Evolutionary conservation across 2,329 filamentous ascomycete species (phyloP).

Genomic region (Colletotrichum destructivum): DNA sequence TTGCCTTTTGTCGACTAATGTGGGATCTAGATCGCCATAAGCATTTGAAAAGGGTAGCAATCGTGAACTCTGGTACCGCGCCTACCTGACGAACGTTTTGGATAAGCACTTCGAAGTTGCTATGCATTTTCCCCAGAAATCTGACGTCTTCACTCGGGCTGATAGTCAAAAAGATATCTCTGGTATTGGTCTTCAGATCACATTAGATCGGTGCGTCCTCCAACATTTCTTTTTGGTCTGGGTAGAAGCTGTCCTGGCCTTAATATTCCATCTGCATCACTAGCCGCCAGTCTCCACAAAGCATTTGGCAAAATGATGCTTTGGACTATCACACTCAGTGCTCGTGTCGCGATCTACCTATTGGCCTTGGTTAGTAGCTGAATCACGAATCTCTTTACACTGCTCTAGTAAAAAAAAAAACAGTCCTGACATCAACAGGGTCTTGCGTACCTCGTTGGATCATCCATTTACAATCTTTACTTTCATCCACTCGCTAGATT

Average conservation of each 20-base stretch:
- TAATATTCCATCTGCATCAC: background rate
- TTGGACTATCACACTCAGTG: background rate
- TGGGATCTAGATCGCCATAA: no score
- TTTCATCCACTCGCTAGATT: constrained; percentile 20
- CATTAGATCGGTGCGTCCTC: no score
- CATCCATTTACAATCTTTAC: constrained; percentile 21
- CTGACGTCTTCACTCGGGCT: no score
- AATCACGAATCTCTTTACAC: no score
- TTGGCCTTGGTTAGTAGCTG: background rate
- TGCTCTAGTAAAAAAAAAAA: no score
- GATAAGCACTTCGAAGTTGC: no score
- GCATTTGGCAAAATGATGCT: background rate
- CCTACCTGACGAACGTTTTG: no score
- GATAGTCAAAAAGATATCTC: no score
- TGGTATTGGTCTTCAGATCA: no score
- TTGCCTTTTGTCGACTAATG: no score
- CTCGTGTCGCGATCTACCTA: background rate
- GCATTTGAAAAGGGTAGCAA: background rate
- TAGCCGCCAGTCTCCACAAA: background rate
- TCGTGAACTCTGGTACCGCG: background rate
- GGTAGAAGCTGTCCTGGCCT: background rate
- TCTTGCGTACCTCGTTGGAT: constrained; percentile 3
- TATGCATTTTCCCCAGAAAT: no score
- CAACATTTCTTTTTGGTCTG: background rate
- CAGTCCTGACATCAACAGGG: background rate